Evolutionary conservation across 2,329 filamentous ascomycete genomes (phyloP).

Genomic region (Aspergillus pseudotamarii): DNA sequence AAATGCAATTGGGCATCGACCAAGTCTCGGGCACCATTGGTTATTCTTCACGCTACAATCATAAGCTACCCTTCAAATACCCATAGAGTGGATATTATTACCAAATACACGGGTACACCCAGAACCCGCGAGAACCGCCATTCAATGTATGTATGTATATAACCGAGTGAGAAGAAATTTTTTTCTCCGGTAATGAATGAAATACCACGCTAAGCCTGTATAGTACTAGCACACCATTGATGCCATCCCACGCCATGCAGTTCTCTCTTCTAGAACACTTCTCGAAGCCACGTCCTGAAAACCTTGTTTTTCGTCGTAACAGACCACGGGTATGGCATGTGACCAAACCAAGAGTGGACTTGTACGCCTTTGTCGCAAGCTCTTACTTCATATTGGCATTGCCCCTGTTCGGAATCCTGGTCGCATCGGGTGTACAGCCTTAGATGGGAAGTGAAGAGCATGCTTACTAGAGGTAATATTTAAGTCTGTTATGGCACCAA

Average conservation of each 20-base stretch:
- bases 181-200: neutral
- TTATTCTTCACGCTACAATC: neutral
- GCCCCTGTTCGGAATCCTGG: neutral
- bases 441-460: neutral
- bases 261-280: slow-evolving; percentile 20
- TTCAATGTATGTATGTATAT: neutral
- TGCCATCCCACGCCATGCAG: neutral
- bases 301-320: slow-evolving; percentile 4
- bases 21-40: slow-evolving; percentile 3
- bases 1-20: slow-evolving; percentile 2
- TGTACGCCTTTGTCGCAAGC: neutral
- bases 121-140: slow-evolving; percentile 1
- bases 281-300: slow-evolving; percentile 15
- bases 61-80: neutral
- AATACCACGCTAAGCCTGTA: neutral
- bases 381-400: neutral
- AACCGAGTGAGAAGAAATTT: neutral
- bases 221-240: neutral
- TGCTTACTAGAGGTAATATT: neutral
- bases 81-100: neutral
- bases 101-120: neutral
- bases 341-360: slow-evolving; percentile 3
- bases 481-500: neutral
- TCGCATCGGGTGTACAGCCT: neutral
- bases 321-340: slow-evolving; percentile 4